Base-by-base conservation (phyloP, 2,329 filamentous ascomycete species). In the Talaromyces funiculosus region DNA sequence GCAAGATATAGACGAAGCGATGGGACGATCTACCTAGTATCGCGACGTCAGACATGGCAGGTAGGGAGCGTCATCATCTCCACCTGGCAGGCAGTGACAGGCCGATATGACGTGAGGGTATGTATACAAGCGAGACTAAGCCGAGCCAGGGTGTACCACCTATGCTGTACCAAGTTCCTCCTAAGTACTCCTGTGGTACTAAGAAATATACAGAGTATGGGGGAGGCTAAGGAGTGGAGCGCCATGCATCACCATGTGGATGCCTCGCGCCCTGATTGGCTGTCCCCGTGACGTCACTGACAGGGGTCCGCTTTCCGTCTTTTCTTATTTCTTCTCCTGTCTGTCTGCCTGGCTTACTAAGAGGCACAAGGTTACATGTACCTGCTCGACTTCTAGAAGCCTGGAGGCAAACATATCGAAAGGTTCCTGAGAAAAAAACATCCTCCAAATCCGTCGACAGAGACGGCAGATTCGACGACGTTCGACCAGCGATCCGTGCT, bases 31-130 rank as follows among this genome's bases (percentile, higher is more conserved):
- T 14, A n/a, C 40, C 16, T 22, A 47, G 37, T n/a, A 16, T 6
- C 14, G 29, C 56, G 56, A 58, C 56, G 56, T 58, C 56, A 58
- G 56, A 58, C 3, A 49, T 10, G 26, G 26, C 40, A 49, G 42
- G 26, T 26, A 26, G 16, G 16, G n/a, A 45, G 37, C 54, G 54
- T 43, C 40, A 45, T 43, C 37, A 35, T 57, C 54, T 45, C 53
- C 53, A 54, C 53, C n/a, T 33, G 10, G 22, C 6, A 16, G 49
- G 49, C 49, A 33, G 29, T 20, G 49, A 24, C 49, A 53, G 45
- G 9, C 31, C 2, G 12, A 33, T 33, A 33, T 33, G 31, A 33
- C 31, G 31, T 33, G 31, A 3, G 31, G 12, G 31, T 12, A 33
- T 33, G 4, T 12, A 33, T 33, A 4, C 31, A 33, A 9, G 31